A percentile compares a stretch with the other conserved stretches of the same genome.
Conservation (phyloP, 768 basidiomycete species). For the Kwoniella bestiolae region DNA sequence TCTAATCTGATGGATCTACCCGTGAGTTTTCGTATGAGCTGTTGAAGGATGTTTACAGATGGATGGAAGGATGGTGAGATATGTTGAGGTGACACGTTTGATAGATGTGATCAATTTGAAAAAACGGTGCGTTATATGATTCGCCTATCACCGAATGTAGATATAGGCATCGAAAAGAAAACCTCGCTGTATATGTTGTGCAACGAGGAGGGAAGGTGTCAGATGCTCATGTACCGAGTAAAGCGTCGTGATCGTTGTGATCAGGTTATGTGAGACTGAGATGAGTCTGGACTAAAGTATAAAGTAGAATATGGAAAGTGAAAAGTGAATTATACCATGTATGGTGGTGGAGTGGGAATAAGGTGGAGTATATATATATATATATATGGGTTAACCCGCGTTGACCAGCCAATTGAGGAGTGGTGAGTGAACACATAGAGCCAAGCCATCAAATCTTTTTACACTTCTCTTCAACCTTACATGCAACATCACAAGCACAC, state of each 20-base stretch:
- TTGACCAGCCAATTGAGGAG: no score
- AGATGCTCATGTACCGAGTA: no score
- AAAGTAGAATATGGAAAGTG: background rate
- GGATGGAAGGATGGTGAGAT: background rate
- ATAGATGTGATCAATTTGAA: background rate
- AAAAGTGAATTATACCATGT: background rate
- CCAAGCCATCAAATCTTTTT: no score
- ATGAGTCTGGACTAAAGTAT: background rate
- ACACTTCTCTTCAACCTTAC: no score
- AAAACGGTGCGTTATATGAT: background rate
- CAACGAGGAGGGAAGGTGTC: no score
- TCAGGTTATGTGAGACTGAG: background rate
- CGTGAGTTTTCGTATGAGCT: background rate
- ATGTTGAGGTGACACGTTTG: conserved; percentile 18
- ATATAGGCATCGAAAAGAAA: no score
- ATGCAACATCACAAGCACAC: no score
- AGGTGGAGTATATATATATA: no score
- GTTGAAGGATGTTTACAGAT: conserved; percentile 4
- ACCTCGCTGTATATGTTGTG: no score
- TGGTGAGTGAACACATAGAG: background rate
- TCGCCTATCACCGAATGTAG: background rate
- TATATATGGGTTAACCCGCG: background rate
- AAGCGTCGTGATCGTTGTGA: no score
- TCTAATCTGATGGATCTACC: background rate
- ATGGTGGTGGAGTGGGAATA: background rate